Base-by-base conservation (phyloP, 2,329 filamentous ascomycete species). In the Drechslerella dactyloides region DNA sequence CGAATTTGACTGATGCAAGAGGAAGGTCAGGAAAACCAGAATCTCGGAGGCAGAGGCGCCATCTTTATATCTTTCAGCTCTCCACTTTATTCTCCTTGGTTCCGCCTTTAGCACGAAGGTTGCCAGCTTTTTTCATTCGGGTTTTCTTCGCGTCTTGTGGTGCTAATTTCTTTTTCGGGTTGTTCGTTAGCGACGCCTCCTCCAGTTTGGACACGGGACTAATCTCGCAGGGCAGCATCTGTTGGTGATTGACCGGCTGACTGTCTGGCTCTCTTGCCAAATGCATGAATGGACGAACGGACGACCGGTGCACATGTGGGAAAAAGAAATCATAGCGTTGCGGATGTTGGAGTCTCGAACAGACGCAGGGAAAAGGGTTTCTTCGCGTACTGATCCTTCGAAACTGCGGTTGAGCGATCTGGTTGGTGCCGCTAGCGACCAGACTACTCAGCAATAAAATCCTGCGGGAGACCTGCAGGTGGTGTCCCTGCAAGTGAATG, bases 371-470 rank as follows among this genome's bases (percentile, higher is more conserved):
- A 63, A 58, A 64, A 55, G 60, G 55, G 30, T 65, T 17, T 5
- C 5, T 33, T 15, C 44, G 44, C 19, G 17, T 72, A 50, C 55
- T 60, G 57, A 65, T 72, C 60, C 68, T 72, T 60, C 60, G 53
- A 61, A 64, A 72, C 56, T 48, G 23, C 10, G 10, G n/a, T 23
- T 15, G 50, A n/a, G 59, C 23, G 44, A 54, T 61, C 55, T 72
- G 68, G 68, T 65, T 72, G 68, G 60, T 30, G 42, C 50, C 48
- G 55, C 60, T 60, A 70, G 66, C 66, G 66, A 70, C 55, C 48
- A 57, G 40, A 62, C 42, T 15, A 19, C 44, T 40, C 30, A 50
- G 17, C 27, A 40, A 54, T 10, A 53, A 69, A 66, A 66, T 51
- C 58, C 48, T 52, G 58, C 58, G 59, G 59, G 48, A 58, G 11